These are phyloP conservation scores for Aspergillus felis DNA, from an alignment of 2,329 filamentous ascomycete species.

Conservation along the genomic window DNA sequence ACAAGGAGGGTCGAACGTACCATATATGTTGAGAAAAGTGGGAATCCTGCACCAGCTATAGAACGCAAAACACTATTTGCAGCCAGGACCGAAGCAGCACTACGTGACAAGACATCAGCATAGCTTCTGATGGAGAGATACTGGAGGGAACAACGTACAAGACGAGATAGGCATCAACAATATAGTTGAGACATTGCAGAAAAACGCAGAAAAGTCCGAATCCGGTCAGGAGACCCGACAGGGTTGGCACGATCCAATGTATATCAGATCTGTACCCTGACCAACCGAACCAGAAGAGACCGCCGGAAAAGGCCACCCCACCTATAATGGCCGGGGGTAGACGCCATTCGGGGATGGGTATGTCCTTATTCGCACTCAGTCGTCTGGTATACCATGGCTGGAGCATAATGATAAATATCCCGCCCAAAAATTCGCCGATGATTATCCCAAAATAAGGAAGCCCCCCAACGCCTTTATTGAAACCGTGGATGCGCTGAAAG, in stretches of 20 bases:
- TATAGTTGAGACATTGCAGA: constrained; percentile 54
- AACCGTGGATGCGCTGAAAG: constrained; percentile 56
- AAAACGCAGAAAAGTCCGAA: constrained; percentile 57
- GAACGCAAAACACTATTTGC: constrained; percentile 48
- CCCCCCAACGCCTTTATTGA: constrained; percentile 66
- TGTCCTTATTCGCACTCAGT: constrained; percentile 60
- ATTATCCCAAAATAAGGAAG: constrained; percentile 85
- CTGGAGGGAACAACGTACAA: constrained; percentile 30
- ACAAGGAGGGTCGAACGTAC: constrained; percentile 10
- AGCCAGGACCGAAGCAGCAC: constrained; percentile 46
- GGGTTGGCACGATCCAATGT: constrained; percentile 37
- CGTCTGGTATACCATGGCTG: constrained; percentile 67
- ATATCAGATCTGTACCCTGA: constrained; percentile 51
- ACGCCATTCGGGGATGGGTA: constrained; percentile 55
- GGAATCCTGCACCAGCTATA: constrained; percentile 32
- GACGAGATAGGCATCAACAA: constrained; percentile 57
- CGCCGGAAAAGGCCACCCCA: constrained; percentile 50
- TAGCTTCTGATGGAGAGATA: background rate
- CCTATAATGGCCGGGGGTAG: constrained; percentile 51
- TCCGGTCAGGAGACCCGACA: constrained; percentile 50
- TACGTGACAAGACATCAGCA: constrained; percentile 6
- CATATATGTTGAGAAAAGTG: constrained; percentile 34
- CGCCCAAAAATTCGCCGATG: constrained; percentile 65
- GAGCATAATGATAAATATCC: constrained; percentile 58
- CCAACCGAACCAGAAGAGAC: constrained; percentile 78